Percentiles rank a stretch among this genome's conserved stretches.
Conservation (phyloP, 495 filamentous ascomycete species). For the Neurospora sp. region DNA sequence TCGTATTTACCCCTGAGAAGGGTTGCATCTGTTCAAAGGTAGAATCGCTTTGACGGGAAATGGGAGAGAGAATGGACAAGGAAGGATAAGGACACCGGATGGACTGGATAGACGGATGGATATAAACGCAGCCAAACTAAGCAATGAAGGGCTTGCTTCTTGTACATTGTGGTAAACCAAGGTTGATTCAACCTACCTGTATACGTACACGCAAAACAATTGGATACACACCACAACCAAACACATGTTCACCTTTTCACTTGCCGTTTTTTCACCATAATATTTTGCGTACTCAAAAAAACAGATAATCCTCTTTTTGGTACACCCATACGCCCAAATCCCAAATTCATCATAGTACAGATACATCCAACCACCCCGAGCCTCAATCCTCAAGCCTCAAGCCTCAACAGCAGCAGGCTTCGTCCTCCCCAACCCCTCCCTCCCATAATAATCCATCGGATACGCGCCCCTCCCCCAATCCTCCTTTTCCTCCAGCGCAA, state of each 20-base stretch:
- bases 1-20: background rate
- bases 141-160: background rate
- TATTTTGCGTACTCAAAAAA: background rate
- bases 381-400: background rate
- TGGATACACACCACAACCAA: background rate
- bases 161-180: background rate
- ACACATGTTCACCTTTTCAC: background rate
- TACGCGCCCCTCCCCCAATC: slow-evolving; percentile 78
- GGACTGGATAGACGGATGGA: background rate
- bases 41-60: background rate
- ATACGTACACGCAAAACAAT: background rate
- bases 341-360: background rate
- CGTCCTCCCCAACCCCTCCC: slow-evolving; percentile 79
- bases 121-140: background rate
- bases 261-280: background rate
- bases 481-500: slow-evolving; percentile 68
- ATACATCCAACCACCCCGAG: background rate
- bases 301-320: background rate
- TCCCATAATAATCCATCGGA: slow-evolving; percentile 97
- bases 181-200: background rate
- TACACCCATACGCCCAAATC: background rate
- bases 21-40: background rate
- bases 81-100: background rate
- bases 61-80: background rate
- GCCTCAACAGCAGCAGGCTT: slow-evolving; percentile 27